phyloP scores from a whole-genome alignment of 2,329 filamentous ascomycete species.

The Colletotrichum sp. region DNA sequence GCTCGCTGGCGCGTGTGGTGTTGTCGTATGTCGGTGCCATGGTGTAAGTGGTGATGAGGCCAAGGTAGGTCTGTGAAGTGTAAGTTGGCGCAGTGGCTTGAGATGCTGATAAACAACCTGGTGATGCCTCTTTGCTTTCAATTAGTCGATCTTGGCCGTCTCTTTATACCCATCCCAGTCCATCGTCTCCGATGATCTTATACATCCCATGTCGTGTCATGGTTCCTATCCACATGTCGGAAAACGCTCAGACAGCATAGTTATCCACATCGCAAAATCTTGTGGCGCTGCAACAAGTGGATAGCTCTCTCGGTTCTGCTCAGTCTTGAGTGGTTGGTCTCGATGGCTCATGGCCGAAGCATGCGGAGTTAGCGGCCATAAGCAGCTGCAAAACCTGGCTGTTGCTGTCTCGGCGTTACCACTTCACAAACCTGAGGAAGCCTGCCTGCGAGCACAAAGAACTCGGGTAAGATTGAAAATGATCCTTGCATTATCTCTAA shows the following conservation, averaged over 20 bases:
- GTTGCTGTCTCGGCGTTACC: neutral
- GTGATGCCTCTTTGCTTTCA: neutral
- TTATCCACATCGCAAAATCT: neutral
- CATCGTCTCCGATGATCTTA: neutral
- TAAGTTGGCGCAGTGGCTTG: neutral
- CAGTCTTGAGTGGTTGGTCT: neutral
- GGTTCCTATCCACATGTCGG: neutral
- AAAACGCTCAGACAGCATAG: neutral
- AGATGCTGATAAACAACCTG: neutral
- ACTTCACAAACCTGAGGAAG: neutral
- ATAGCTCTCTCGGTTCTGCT: fast-evolving
- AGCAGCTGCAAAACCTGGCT: neutral
- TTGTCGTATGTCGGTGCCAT: conserved; percentile 4
- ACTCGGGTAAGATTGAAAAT: neutral
- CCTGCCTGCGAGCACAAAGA: neutral
- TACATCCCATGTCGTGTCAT: neutral
- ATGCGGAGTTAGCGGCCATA: neutral
- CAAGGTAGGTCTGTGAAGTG: neutral
- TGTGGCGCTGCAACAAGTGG: neutral
- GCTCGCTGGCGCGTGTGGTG: conserved; percentile 27
- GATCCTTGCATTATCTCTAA: neutral
- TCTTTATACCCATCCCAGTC: neutral
- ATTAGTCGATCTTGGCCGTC: neutral
- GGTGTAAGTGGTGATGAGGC: neutral
- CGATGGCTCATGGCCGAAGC: neutral